Conservation (phyloP, 1,139 yeast species). For the Kazachstania sp. region DNA sequence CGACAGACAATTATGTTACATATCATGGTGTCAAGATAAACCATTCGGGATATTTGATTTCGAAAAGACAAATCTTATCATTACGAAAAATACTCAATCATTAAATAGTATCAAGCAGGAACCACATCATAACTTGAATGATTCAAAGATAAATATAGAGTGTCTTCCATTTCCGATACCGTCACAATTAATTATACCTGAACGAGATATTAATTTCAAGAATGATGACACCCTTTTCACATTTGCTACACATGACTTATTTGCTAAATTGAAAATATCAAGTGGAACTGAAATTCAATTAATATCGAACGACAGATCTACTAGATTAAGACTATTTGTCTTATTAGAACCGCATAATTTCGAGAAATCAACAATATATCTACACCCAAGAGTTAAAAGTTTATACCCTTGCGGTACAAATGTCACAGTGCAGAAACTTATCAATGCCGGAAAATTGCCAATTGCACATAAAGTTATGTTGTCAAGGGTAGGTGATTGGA, state of each 20-base stretch:
- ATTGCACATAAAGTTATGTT: conserved; percentile 22
- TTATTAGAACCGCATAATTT: conserved; percentile 20
- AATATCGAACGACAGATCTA: conserved; percentile 4
- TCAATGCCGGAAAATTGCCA: conserved; percentile 34
- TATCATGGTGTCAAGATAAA: conserved; percentile 15
- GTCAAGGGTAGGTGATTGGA: conserved; percentile 24
- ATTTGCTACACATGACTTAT: conserved; percentile 16
- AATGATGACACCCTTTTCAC: conserved; percentile 25
- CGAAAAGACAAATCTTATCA: conserved; percentile 15
- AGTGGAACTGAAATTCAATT: conserved; percentile 21
- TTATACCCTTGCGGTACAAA: conserved; percentile 10
- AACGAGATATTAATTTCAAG: not conserved
- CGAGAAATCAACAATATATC: conserved; percentile 11
- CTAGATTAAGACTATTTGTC: conserved; percentile 19
- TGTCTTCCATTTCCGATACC: conserved; percentile 13
- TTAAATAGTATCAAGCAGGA: not conserved
- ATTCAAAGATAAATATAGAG: not conserved
- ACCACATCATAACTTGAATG: not conserved
- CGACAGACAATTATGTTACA: conserved; percentile 15
- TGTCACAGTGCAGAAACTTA: conserved; percentile 29
- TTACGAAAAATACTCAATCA: conserved; percentile 4
- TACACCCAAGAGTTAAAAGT: conserved; percentile 22
- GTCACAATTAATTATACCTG: conserved; percentile 10
- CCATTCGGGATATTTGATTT: conserved; percentile 19
- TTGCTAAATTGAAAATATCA: conserved; percentile 16